Evolutionary conservation across 768 basidiomycete species (phyloP).

Genomic region (Tricholoma saponaceum): DNA sequence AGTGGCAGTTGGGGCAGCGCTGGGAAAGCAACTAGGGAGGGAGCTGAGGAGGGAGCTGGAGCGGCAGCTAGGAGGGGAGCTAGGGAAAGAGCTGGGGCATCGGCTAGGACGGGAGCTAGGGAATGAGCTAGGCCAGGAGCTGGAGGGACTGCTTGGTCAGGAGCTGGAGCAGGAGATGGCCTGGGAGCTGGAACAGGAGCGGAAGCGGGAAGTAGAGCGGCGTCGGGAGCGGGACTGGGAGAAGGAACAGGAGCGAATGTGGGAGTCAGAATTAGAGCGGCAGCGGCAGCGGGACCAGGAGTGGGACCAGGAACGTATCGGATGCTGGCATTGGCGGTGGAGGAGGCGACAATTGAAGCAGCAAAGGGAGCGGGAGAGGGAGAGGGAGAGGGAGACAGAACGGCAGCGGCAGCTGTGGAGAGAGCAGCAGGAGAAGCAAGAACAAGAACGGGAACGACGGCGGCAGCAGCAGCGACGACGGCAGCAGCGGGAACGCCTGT

Average conservation of each 20-base stretch:
- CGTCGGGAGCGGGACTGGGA: not conserved
- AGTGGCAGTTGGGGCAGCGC: not conserved
- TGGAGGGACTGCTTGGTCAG: not conserved
- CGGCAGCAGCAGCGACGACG: not conserved
- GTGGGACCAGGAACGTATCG: not conserved
- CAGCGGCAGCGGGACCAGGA: not conserved
- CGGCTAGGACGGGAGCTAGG: not conserved
- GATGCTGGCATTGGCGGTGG: not conserved
- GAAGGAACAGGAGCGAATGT: not conserved
- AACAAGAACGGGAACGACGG: not conserved
- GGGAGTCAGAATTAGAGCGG: not conserved
- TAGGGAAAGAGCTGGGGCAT: not conserved
- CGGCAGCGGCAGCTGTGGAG: not conserved
- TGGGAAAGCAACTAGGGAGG: not conserved
- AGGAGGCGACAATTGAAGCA: not conserved
- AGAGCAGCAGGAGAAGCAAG: not conserved
- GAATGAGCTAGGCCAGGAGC: not conserved
- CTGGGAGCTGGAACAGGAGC: not conserved
- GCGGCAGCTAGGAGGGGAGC: not conserved
- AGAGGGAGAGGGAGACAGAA: not conserved
- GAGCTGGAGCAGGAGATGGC: not conserved
- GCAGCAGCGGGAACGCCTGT: not conserved
- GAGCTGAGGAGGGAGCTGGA: not conserved
- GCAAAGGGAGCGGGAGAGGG: not conserved
- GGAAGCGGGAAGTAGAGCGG: not conserved